A percentile compares a stretch with the other conserved stretches of the same genome.
Conservation (phyloP, 2,329 filamentous ascomycete genomes). For the Talaromyces sp. region DNA sequence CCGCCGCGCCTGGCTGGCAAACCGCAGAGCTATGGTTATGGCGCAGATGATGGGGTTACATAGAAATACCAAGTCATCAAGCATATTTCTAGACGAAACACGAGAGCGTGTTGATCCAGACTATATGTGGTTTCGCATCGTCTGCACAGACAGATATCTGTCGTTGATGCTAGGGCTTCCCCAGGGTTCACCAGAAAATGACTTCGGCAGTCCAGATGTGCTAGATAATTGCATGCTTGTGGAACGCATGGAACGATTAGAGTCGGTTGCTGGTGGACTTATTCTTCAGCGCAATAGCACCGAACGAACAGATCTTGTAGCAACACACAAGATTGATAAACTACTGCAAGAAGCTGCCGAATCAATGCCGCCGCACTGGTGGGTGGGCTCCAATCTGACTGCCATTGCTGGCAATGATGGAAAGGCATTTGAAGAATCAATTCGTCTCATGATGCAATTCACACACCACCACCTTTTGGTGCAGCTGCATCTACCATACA, state of each 20-base stretch:
- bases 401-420: neutral
- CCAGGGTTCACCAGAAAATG: constrained; percentile 29
- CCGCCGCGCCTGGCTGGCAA: constrained; percentile 41
- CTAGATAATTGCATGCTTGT: constrained; percentile 35
- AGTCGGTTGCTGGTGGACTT: constrained; percentile 44
- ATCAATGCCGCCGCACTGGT: constrained; percentile 11
- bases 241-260: constrained; percentile 49
- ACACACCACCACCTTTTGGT: constrained; percentile 13
- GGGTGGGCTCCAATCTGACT: neutral
- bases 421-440: neutral
- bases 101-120: neutral
- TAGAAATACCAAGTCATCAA: neutral
- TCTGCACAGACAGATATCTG: constrained; percentile 41
- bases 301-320: neutral
- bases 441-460: constrained; percentile 14
- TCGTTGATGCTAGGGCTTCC: constrained; percentile 46
- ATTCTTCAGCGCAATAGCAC: constrained; percentile 50
- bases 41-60: constrained; percentile 46
- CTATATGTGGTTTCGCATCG: constrained; percentile 42
- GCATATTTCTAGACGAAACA: constrained; percentile 19
- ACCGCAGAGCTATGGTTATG: constrained; percentile 40
- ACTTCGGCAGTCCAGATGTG: constrained; percentile 50
- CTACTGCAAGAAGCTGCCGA: constrained; percentile 1
- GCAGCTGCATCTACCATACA: constrained; percentile 14
- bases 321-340: neutral